Percentiles rank a stretch among this genome's conserved stretches.
phyloP scores from a whole-genome alignment of 148 eudicot species.

The Vaccinium myrtillus region DNA sequence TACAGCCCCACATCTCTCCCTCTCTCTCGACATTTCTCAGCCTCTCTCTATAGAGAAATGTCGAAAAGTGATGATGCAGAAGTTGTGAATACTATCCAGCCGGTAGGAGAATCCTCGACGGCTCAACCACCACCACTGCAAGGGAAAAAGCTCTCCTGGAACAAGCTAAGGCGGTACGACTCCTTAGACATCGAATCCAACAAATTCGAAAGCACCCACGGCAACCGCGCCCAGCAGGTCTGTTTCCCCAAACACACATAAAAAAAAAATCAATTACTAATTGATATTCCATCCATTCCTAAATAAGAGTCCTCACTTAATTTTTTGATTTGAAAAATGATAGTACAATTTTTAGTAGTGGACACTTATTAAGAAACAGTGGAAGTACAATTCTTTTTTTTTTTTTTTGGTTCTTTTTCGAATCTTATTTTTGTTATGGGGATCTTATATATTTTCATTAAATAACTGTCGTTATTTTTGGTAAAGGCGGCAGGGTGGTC shows the following conservation, averaged over 20 bases:
- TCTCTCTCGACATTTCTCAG: not conserved
- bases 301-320: too few relatives aligned
- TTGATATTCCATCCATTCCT: too few relatives aligned
- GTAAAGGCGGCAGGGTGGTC: conserved; percentile 18
- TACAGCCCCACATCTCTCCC: not conserved
- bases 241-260: not conserved
- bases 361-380: too few relatives aligned
- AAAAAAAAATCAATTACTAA: too few relatives aligned
- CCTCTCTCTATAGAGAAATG: not conserved
- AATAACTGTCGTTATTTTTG: too few relatives aligned
- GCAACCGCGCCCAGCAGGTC: not conserved
- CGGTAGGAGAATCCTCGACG: too few relatives aligned
- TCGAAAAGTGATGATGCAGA: not conserved
- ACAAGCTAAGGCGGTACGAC: conserved; percentile 12
- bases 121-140: not conserved
- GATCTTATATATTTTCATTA: too few relatives aligned
- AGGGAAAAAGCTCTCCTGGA: not conserved
- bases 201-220: not conserved
- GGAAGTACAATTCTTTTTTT: too few relatives aligned
- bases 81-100: not conserved
- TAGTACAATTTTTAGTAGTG: too few relatives aligned
- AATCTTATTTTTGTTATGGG: too few relatives aligned
- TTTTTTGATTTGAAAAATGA: too few relatives aligned
- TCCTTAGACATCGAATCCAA: conserved; percentile 25
- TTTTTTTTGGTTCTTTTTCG: too few relatives aligned